These are phyloP conservation scores for Apophysomyces variabilis DNA, from an alignment of 371 early-diverging fungal species.

Conservation along the genomic window DNA sequence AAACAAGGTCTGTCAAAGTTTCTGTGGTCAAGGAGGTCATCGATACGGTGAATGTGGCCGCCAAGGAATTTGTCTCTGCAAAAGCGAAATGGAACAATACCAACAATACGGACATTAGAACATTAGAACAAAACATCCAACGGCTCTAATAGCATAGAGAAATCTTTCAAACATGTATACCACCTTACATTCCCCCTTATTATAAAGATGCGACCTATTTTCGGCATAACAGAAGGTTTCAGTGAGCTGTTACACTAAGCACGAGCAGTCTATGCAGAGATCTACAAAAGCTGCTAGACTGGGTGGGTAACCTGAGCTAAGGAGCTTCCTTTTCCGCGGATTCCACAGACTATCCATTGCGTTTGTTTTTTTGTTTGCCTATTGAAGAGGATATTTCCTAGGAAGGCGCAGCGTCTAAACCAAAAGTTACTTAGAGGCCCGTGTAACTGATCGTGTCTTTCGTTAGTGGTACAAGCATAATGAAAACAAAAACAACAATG, in stretches of 20 bases:
- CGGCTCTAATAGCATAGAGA: no score
- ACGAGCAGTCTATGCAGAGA: conserved; percentile 7
- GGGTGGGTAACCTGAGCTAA: background rate
- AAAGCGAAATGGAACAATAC: conserved; percentile 1
- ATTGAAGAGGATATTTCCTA: no score
- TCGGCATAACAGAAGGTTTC: background rate
- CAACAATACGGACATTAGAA: background rate
- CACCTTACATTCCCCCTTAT: background rate
- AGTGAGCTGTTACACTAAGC: conserved; percentile 1
- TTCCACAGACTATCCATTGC: background rate
- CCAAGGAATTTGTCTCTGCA: conserved; percentile 28
- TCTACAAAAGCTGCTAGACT: background rate
- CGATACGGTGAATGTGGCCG: conserved; percentile 29
- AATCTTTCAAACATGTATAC: background rate
- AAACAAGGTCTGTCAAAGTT: conserved; percentile 22
- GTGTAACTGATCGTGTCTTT: no score
- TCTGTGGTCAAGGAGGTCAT: conserved; percentile 23
- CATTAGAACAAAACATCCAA: no score
- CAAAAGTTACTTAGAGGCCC: no score
- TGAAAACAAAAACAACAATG: no score
- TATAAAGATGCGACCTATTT: background rate
- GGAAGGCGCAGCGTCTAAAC: no score
- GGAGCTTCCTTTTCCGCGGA: background rate
- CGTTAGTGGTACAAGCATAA: no score
- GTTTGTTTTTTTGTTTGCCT: no score